Evolutionary conservation across 202 grass and related monocot genomes (phyloP).

Genomic region (Carex sylvatica): DNA sequence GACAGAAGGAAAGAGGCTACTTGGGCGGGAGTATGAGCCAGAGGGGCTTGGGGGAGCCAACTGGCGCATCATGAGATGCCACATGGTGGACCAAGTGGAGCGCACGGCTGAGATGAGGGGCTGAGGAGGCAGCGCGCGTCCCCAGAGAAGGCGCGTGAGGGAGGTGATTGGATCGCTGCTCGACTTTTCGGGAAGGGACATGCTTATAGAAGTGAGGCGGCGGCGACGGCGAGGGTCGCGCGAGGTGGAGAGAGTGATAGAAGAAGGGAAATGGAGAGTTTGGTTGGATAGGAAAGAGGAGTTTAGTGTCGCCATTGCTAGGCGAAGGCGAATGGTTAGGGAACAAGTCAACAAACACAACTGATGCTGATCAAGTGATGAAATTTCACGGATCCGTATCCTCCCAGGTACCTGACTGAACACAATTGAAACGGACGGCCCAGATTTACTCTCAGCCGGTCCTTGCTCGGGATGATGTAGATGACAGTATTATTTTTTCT

Average conservation of each 20-base stretch:
- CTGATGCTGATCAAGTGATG: too few species aligned
- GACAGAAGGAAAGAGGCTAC: conserved; percentile 51
- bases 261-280: conserved; percentile 28
- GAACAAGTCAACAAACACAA: neutral
- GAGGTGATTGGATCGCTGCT: conserved; percentile 51
- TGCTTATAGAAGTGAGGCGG: conserved; percentile 18
- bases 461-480: too few species aligned
- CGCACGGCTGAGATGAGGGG: conserved; percentile 69
- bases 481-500: too few species aligned
- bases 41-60: conserved; percentile 58
- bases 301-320: conserved; percentile 8
- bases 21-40: conserved; percentile 60
- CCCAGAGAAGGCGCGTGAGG: conserved; percentile 63
- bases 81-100: conserved; percentile 54
- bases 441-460: too few species aligned
- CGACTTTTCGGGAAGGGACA: conserved; percentile 30
- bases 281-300: conserved; percentile 27
- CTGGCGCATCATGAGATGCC: conserved; percentile 88
- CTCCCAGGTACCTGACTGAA: too few species aligned
- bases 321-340: neutral
- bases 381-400: too few species aligned
- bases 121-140: conserved; percentile 62
- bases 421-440: too few species aligned
- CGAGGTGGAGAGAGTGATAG: neutral
- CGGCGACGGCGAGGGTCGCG: neutral